Conservation (phyloP, 2,329 filamentous ascomycete genomes). For the Capronia coronata region DNA sequence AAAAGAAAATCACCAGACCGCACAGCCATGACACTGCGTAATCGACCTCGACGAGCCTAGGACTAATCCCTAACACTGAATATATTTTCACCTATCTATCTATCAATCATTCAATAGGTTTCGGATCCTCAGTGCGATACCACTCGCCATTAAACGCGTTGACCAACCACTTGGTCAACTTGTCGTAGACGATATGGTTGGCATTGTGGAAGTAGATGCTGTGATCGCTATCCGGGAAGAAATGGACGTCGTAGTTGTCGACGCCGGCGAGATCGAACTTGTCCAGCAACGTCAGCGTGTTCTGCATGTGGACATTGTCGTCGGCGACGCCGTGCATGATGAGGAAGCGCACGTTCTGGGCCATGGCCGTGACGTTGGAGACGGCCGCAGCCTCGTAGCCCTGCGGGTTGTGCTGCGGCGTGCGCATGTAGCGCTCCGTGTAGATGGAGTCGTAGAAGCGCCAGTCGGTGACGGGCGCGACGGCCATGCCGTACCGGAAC, state of each 20-base stretch:
- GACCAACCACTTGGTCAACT: conserved; percentile 81
- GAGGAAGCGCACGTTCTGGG: conserved; percentile 75
- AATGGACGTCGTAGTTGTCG: conserved; percentile 92
- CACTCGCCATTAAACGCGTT: conserved; percentile 98
- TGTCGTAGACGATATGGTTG: conserved; percentile 84
- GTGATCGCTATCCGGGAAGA: conserved; percentile 95
- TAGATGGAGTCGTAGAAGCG: conserved; percentile 90
- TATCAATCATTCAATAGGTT: conserved; percentile 13
- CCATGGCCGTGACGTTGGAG: conserved; percentile 65
- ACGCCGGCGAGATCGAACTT: conserved; percentile 72
- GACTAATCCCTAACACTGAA: too few relatives aligned
- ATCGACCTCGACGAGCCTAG: too few relatives aligned
- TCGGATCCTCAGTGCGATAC: conserved; percentile 47
- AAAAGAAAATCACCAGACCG: too few relatives aligned
- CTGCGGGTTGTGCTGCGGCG: conserved; percentile 68
- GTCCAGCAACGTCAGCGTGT: conserved; percentile 80
- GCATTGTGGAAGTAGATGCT: conserved; percentile 92
- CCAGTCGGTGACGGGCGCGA: conserved; percentile 98
- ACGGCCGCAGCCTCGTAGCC: conserved; percentile 75
- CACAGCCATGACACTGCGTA: too few relatives aligned
- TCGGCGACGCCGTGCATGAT: conserved; percentile 95
- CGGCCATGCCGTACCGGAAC: conserved; percentile 95
- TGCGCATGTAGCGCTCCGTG: conserved; percentile 96
- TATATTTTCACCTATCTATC: not conserved
- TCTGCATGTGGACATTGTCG: conserved; percentile 97